Evolutionary conservation across 108 stramenopile genomes (phyloP), one percentile per base, ranked within the genome.

Genomic region (Skeletonema marinoi): DNA sequence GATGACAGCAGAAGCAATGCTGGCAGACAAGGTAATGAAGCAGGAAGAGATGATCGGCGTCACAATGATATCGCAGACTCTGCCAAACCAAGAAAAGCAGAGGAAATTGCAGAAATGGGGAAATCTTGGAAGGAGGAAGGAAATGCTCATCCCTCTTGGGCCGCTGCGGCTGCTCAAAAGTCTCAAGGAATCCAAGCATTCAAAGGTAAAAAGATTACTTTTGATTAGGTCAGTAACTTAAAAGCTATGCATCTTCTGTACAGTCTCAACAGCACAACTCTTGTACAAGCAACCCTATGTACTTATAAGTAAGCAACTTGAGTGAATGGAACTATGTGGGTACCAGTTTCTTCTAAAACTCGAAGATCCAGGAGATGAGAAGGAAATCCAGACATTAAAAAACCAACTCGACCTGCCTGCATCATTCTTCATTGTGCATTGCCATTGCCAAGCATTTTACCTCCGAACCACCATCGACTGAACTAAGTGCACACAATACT

Each of bases 91-190:
- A 69, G 32, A 42, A 38, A 64, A 38, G 64, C 78, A n/a, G 61
- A 67, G 31, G 65, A 80, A 14, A 77, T 83, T 67, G 87, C 85
- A 1, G 41, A 56, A 39, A 78, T 82, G 83, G 85, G 83, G 25
- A 86, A 81, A 64, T 56, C 62, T 19, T 83, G 87, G 82, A 85
- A 88, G 41, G 88, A 81, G 59, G 80, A 84, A 62, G 82, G 82
- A 32, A 80, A 89, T 17, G 82, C 86, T 7, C 94, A 95, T 84
- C 94, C 94, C 32, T 92, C 90, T 61, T 96, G 94, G 94, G 91
- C 82, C 38, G 94, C 94, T 1, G 77, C 77, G 56, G 82, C 90
- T 46, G 77, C 86, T 50, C 86, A 91, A 68, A 89, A 90, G 68
- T 74, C 77, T 70, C 76, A 77, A 58, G 91, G 88, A 12, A 93